Base-by-base conservation (phyloP, 2,329 filamentous ascomycete species). In the Calonectria pteridis region DNA sequence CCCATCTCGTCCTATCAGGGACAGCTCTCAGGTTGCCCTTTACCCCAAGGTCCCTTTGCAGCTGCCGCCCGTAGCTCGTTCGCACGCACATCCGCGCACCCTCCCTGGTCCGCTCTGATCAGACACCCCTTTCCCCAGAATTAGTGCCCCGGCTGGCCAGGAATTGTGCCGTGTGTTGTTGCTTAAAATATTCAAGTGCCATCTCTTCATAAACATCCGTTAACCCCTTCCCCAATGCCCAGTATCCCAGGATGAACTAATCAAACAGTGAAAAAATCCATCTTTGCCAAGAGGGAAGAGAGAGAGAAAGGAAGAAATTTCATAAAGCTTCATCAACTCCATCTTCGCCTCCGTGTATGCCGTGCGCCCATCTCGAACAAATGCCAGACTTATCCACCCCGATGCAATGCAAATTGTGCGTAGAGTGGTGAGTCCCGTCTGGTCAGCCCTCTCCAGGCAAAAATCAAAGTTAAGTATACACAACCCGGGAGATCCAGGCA, bases 261-360 rank as follows among this genome's bases (percentile, higher is more conserved):
- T 77, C 67, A 78, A 78, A 72, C 68, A 81, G 76, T 73, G 71
- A 68, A 71, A 79, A 69, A 73, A 79, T 75, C 72, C 66, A 75
- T 68, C 73, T 78, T 77, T 80, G 72, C 76, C 73, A 76, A 62
- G 73, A 74, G 73, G 75, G 75, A 74, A 76, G 75, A 77, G 73
- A 77, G 76, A 76, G 73, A 78, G 76, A 77, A 74, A 78, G 75
- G 69, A 76, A 72, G 79, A 70, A 76, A 75, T 78, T 79, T 77
- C 80, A 79, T 75, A 80, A 80, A 79, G 78, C 75, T 77, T 80
- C 77, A 78, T 79, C 75, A 83, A 83, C 80, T 82, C 80, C 77
- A 43, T 43, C 72, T 76, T 76, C 74, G 72, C 77, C 72, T 77
- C 70, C 33, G 63, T 58, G 75, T 78, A 72, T 69, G 46, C 49